Evolutionary conservation across 805 yeast genomes (phyloP).

Genomic region (Teunomyces pallodes): DNA sequence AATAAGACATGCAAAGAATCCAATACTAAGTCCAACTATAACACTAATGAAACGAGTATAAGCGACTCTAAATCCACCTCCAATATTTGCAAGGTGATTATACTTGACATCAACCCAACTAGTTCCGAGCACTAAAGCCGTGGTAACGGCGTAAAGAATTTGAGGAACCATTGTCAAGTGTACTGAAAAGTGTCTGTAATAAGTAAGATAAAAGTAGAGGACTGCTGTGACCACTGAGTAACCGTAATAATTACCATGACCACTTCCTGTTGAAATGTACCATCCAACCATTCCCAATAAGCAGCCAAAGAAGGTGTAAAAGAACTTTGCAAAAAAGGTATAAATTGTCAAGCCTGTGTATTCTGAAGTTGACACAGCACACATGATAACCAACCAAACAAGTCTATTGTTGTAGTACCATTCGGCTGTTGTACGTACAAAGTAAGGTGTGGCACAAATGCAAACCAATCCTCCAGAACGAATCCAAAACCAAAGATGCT

Average conservation of each 20-base stretch:
- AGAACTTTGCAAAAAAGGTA: conserved; percentile 20
- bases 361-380: conserved; percentile 28
- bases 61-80: conserved; percentile 28
- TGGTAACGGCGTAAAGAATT: conserved; percentile 25
- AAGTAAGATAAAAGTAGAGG: conserved; percentile 19
- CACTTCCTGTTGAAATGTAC: conserved; percentile 25
- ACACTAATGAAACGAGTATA: conserved; percentile 26
- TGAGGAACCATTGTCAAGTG: conserved; percentile 27
- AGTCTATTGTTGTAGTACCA: conserved; percentile 26
- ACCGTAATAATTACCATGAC: conserved; percentile 32
- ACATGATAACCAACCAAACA: conserved; percentile 33
- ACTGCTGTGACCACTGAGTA: conserved; percentile 27
- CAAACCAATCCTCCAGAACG: conserved; percentile 21
- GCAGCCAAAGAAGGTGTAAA: conserved; percentile 27
- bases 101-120: conserved; percentile 28
- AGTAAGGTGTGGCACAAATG: conserved; percentile 25
- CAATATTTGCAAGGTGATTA: conserved; percentile 19
- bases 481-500: conserved; percentile 30
- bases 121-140: conserved; percentile 31
- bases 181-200: conserved; percentile 29
- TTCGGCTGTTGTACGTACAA: conserved; percentile 23
- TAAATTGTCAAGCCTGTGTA: conserved; percentile 31
- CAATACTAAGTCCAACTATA: conserved; percentile 27
- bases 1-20: conserved; percentile 27
- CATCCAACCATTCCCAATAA: conserved; percentile 30